These are phyloP conservation scores for Alternaria conjuncta DNA, from an alignment of 2,329 filamentous ascomycete genomes.

Conservation along the genomic window DNA sequence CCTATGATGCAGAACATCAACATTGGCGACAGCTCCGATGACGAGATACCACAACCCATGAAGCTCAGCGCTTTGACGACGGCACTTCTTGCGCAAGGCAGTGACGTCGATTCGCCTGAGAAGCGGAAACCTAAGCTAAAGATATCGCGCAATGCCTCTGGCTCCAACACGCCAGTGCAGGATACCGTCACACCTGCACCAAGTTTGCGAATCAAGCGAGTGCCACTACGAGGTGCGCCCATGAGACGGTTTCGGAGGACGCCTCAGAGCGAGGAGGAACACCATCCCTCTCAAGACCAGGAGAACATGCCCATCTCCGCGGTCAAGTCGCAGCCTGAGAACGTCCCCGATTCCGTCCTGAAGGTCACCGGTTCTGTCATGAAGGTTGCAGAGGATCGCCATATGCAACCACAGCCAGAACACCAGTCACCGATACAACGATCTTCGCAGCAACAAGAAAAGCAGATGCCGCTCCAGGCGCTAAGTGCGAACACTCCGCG, in stretches of 20 bases:
- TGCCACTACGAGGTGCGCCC: slow-evolving; percentile 48
- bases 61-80: slow-evolving; percentile 93
- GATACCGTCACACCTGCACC: slow-evolving; percentile 51
- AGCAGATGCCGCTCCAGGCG: slow-evolving; percentile 57
- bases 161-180: slow-evolving; percentile 48
- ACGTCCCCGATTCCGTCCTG: slow-evolving; percentile 38
- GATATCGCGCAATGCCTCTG: slow-evolving; percentile 43
- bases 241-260: slow-evolving; percentile 49
- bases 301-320: slow-evolving; percentile 72
- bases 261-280: slow-evolving; percentile 48
- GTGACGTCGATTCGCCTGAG: slow-evolving; percentile 51
- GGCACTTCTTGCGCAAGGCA: slow-evolving; percentile 68
- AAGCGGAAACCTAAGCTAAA: slow-evolving; percentile 48
- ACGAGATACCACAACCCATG: slow-evolving; percentile 85
- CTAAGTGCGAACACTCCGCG: slow-evolving; percentile 75
- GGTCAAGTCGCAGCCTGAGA: slow-evolving; percentile 34
- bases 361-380: slow-evolving; percentile 45
- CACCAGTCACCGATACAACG: slow-evolving; percentile 40
- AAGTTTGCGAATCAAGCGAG: slow-evolving; percentile 48
- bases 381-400: slow-evolving; percentile 39
- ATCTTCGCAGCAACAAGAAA: slow-evolving; percentile 51
- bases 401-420: slow-evolving; percentile 27
- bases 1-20: slow-evolving; percentile 57
- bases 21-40: slow-evolving; percentile 87
- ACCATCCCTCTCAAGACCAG: slow-evolving; percentile 69